Percentiles rank a stretch among this genome's conserved stretches.
Evolutionary conservation across 345 rosid genomes (phyloP).

Genomic region (Populus alba): DNA sequence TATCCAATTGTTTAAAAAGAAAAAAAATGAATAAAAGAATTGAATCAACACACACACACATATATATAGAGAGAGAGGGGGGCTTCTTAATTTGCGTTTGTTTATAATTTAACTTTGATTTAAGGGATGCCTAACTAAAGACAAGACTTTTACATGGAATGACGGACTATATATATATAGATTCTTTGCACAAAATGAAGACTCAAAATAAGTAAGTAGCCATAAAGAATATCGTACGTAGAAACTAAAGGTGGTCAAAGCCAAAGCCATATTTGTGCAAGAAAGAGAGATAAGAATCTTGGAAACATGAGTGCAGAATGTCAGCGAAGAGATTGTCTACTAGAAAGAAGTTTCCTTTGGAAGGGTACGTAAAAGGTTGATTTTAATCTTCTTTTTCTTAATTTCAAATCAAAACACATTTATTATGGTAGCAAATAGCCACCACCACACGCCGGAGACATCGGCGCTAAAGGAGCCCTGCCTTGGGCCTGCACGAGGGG

Average conservation of each 20-base stretch:
- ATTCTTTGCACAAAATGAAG: background rate
- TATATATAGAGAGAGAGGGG: too few relatives aligned
- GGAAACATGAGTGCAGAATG: constrained; percentile 58
- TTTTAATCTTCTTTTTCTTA: background rate
- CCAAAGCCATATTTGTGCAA: background rate
- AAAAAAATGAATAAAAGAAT: too few relatives aligned
- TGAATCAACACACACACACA: too few relatives aligned
- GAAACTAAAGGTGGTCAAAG: constrained; percentile 8
- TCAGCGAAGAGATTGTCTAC: constrained; percentile 50
- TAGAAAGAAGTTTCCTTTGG: constrained; percentile 23
- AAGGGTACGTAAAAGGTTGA: constrained; percentile 17
- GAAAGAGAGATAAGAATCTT: constrained; percentile 15
- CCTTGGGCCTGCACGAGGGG: constrained; percentile 49
- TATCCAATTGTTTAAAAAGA: too few relatives aligned
- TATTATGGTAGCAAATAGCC: background rate
- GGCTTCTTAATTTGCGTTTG: background rate
- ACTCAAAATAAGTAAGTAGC: background rate
- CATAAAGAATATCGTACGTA: constrained; percentile 4
- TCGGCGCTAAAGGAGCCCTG: constrained; percentile 62
- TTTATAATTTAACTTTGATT: too few relatives aligned
- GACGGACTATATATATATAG: background rate
- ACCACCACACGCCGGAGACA: constrained; percentile 53
- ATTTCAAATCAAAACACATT: background rate
- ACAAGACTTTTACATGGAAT: background rate
- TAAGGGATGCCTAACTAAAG: background rate